Conservation (phyloP, 495 filamentous ascomycete species). For the Lasiosphaeria hispida region DNA sequence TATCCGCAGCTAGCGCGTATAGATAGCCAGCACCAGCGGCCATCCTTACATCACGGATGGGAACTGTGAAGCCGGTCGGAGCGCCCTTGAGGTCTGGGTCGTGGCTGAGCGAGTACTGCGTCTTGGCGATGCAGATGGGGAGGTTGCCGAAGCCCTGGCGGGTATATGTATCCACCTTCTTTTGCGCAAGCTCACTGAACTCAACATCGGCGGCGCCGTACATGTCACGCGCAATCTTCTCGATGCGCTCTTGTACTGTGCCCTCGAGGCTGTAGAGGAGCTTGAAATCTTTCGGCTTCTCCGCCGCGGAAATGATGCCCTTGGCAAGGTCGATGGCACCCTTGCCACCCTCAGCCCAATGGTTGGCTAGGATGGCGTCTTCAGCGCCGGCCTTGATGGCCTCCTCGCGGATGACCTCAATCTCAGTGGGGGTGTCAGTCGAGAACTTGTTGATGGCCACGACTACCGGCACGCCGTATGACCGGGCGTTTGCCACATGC, state of each 20-base stretch:
- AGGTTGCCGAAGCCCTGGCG: constrained; percentile 88
- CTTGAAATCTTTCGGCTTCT: constrained; percentile 86
- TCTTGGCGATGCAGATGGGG: constrained; percentile 96
- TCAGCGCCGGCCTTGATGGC: constrained; percentile 89
- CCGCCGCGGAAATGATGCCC: constrained; percentile 76
- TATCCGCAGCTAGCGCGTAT: constrained; percentile 94
- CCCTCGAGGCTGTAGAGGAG: constrained; percentile 81
- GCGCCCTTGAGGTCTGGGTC: constrained; percentile 93
- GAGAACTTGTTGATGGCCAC: constrained; percentile 96
- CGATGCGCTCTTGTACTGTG: constrained; percentile 83
- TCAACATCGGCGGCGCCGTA: constrained; percentile 90
- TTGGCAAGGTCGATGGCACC: constrained; percentile 89
- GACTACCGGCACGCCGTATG: constrained; percentile 91
- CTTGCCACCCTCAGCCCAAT: constrained; percentile 94
- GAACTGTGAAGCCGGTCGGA: constrained; percentile 93
- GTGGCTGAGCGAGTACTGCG: constrained; percentile 94
- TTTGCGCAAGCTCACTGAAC: constrained; percentile 89
- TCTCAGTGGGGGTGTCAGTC: constrained; percentile 91
- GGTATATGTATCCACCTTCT: constrained; percentile 93
- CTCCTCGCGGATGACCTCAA: constrained; percentile 83
- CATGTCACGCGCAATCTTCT: constrained; percentile 86
- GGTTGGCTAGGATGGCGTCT: constrained; percentile 89
- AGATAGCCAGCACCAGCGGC: constrained; percentile 92
- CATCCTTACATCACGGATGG: constrained; percentile 90
- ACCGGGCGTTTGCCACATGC: constrained; percentile 83